Conservation (phyloP, 352 stramenopile species). For the Phytopythium delawarense region DNA sequence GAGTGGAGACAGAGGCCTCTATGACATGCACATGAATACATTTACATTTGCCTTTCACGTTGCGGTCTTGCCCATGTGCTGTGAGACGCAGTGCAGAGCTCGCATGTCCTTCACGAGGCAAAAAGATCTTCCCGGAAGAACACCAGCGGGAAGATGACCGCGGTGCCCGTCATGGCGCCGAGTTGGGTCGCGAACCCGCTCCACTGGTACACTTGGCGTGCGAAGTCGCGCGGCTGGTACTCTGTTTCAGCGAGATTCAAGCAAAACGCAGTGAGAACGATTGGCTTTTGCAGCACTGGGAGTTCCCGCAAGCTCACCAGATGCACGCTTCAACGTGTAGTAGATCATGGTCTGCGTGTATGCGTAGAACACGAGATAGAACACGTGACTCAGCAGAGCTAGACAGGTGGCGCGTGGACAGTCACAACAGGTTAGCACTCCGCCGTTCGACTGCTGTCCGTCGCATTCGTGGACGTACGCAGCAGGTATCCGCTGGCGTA, state of each 20-base stretch:
- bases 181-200: constrained; percentile 62
- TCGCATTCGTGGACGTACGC: constrained; percentile 25
- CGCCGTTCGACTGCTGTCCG: background rate
- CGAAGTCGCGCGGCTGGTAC: constrained; percentile 25
- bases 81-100: background rate
- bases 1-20: background rate
- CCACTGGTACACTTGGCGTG: constrained; percentile 61
- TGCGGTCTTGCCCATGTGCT: background rate
- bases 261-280: background rate
- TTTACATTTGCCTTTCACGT: background rate
- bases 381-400: constrained; percentile 44
- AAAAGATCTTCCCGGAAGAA: constrained; percentile 56
- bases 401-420: background rate
- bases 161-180: constrained; percentile 50
- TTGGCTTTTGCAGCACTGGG: too few relatives aligned
- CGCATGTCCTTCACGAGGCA: constrained; percentile 8
- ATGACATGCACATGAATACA: background rate
- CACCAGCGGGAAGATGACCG: constrained; percentile 62
- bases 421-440: background rate
- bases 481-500: constrained; percentile 39
- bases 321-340: constrained; percentile 55
- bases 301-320: constrained; percentile 17
- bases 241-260: constrained; percentile 10
- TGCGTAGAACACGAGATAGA: constrained; percentile 50
- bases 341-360: constrained; percentile 81